Evolutionary conservation across 2,329 filamentous ascomycete species (phyloP).

Genomic region (Epichloe sp.): DNA sequence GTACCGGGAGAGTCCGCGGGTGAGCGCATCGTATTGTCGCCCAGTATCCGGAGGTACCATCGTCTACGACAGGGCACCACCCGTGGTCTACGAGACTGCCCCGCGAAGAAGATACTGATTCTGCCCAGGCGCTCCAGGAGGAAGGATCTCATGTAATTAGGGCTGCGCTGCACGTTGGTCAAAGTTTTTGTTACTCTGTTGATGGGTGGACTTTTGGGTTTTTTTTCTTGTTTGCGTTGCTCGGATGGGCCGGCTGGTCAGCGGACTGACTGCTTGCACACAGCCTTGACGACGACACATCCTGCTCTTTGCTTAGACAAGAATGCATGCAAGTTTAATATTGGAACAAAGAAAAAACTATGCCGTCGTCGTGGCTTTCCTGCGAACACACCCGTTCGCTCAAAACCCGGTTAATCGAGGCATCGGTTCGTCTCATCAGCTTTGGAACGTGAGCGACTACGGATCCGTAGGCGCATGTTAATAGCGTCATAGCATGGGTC

Average conservation of each 20-base stretch:
- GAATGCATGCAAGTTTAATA: neutral
- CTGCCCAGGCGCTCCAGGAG: neutral
- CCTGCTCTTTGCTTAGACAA: neutral
- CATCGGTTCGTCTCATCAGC: too few relatives aligned
- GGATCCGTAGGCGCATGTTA: too few relatives aligned
- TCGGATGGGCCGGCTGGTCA: neutral
- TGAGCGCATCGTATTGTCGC: constrained; percentile 19
- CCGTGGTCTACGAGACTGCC: constrained; percentile 1
- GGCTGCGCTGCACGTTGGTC: neutral
- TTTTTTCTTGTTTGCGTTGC: neutral
- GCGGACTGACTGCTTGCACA: neutral
- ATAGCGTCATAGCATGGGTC: too few relatives aligned
- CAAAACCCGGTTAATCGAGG: too few relatives aligned
- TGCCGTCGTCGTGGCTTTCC: too few relatives aligned
- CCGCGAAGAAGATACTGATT: neutral
- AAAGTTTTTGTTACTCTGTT: neutral
- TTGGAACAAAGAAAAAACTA: too few relatives aligned
- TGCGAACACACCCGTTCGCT: too few relatives aligned
- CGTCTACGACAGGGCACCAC: constrained; percentile 24
- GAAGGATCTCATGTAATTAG: neutral
- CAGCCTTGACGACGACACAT: neutral
- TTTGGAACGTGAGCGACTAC: too few relatives aligned
- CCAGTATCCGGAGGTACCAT: constrained; percentile 16
- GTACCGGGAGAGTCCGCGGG: constrained; percentile 27
- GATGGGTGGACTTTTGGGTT: neutral